phyloP scores from a whole-genome alignment of 2,329 filamentous ascomycete genomes.

The Neurospora sp. region DNA sequence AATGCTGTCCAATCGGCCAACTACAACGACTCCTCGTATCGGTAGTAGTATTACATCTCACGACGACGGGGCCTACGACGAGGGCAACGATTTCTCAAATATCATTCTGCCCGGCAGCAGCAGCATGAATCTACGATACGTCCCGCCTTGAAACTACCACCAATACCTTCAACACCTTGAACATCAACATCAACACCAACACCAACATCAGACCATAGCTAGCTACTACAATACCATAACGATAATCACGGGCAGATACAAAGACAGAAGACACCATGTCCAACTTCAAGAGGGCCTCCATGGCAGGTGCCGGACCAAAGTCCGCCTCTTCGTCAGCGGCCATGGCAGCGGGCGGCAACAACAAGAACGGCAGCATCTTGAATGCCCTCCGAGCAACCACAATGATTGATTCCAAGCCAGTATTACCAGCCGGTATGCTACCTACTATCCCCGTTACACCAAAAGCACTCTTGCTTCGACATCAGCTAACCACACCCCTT shows the following conservation, averaged over 20 bases:
- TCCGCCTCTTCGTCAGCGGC: neutral
- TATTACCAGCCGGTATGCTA: conserved; percentile 66
- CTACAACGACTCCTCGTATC: neutral
- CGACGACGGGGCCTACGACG: neutral
- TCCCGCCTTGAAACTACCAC: neutral
- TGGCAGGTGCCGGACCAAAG: neutral
- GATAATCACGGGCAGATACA: neutral
- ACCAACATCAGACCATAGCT: neutral
- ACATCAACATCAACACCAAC: neutral
- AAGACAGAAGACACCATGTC: conserved; percentile 26
- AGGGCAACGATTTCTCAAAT: neutral
- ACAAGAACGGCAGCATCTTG: conserved; percentile 49
- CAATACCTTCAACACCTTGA: neutral
- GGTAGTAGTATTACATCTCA: neutral
- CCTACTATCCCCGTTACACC: neutral
- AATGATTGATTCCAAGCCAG: conserved; percentile 68
- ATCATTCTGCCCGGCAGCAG: neutral
- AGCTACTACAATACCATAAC: neutral
- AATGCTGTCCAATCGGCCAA: neutral
- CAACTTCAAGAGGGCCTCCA: conserved; percentile 29
- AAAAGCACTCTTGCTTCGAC: neutral
- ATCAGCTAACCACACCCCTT: neutral
- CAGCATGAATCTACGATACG: neutral
- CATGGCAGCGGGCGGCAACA: conserved; percentile 24
- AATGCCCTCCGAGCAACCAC: conserved; percentile 69